Conservation (phyloP, 495 filamentous ascomycete species). For the Massariosphaeria phaeospora region DNA sequence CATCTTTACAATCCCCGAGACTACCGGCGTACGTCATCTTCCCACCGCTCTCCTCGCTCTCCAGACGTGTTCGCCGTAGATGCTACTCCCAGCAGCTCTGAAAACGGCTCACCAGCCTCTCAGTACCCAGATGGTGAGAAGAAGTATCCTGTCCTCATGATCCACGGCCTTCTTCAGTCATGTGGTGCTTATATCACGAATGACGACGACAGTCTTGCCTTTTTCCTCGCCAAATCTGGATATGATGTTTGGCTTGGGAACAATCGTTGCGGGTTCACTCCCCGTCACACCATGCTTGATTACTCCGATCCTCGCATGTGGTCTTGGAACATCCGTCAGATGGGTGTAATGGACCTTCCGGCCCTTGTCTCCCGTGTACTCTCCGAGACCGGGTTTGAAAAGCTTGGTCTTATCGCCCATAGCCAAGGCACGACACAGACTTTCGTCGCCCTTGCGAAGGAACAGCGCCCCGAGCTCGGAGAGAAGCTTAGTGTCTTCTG, state of each 20-base stretch:
- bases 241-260: constrained; percentile 97
- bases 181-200: constrained; percentile 85
- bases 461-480: constrained; percentile 85
- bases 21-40: constrained; percentile 40
- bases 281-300: constrained; percentile 65
- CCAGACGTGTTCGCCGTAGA: constrained; percentile 42
- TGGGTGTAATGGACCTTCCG: constrained; percentile 87
- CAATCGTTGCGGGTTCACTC: constrained; percentile 82
- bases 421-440: constrained; percentile 91
- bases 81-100: constrained; percentile 37
- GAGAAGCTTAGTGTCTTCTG: constrained; percentile 86
- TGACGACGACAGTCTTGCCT: constrained; percentile 85
- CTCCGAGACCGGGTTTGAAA: constrained; percentile 74
- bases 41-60: constrained; percentile 28
- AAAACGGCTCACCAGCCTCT: constrained; percentile 18
- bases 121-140: constrained; percentile 40
- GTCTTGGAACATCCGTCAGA: constrained; percentile 93
- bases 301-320: constrained; percentile 87
- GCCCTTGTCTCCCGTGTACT: constrained; percentile 81
- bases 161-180: constrained; percentile 85
- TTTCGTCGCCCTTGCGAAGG: constrained; percentile 83
- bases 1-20: constrained; percentile 85
- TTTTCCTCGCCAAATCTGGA: constrained; percentile 86
- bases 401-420: constrained; percentile 78
- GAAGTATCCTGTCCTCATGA: constrained; percentile 82